A percentile compares a stretch with the other conserved stretches of the same genome.
These are phyloP conservation scores for Marchantia polymorpha DNA, from an alignment of 225 moss, liverwort and hornwort genomes.

Conservation along the genomic window DNA sequence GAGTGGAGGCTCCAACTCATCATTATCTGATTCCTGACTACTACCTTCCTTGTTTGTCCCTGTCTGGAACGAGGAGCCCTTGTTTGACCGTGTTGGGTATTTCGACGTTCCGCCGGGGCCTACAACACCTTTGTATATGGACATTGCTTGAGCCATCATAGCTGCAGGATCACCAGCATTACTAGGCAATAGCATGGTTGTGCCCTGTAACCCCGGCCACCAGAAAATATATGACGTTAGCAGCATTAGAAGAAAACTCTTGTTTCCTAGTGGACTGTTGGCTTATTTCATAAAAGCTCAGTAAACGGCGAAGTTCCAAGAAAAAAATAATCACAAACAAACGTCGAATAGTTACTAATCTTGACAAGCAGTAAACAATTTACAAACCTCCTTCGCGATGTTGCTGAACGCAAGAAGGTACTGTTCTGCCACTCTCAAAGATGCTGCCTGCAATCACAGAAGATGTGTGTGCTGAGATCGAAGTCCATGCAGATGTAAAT, in stretches of 20 bases:
- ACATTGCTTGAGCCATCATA: constrained; percentile 98
- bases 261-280: too few species aligned
- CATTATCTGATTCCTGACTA: background rate
- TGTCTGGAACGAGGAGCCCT: constrained; percentile 20
- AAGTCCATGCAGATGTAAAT: too few species aligned
- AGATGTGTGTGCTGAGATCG: too few species aligned
- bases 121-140: constrained; percentile 94
- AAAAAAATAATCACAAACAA: too few species aligned
- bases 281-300: too few species aligned
- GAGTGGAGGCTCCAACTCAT: constrained; percentile 16
- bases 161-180: constrained; percentile 86
- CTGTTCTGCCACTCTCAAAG: constrained; percentile 87
- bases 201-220: constrained; percentile 44
- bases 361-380: background rate
- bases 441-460: constrained; percentile 55
- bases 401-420: constrained; percentile 91
- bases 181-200: constrained; percentile 85
- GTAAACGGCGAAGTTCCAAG: too few species aligned
- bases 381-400: constrained; percentile 66
- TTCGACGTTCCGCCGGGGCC: constrained; percentile 41
- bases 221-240: background rate
- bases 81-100: constrained; percentile 9
- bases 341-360: background rate
- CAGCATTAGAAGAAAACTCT: too few species aligned
- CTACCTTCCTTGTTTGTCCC: background rate